Conservation (phyloP, 306 rosid genomes). For the Quercus parvula region DNA sequence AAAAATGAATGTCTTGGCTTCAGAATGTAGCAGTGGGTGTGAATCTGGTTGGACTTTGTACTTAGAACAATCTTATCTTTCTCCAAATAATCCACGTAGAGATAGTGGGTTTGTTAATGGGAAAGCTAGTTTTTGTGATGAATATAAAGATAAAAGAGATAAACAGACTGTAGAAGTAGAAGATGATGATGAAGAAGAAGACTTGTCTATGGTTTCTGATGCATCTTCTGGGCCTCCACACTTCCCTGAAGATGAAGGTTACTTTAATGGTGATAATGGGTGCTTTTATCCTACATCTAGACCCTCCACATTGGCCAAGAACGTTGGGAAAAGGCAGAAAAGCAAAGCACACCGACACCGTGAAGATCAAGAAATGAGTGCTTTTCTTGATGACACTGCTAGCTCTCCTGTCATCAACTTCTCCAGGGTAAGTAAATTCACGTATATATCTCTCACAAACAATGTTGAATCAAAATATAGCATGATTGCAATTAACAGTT, state of each 20-base stretch:
- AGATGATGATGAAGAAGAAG: constrained; percentile 41
- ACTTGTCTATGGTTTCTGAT: constrained; percentile 96
- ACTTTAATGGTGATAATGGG: constrained; percentile 38
- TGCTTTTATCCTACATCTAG: constrained; percentile 39
- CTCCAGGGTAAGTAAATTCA: constrained; percentile 44
- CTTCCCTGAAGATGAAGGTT: constrained; percentile 44
- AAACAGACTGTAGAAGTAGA: constrained; percentile 17
- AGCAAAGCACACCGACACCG: constrained; percentile 30
- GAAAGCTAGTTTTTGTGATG: constrained; percentile 25
- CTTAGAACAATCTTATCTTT: constrained; percentile 64
- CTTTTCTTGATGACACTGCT: constrained; percentile 85
- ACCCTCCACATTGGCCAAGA: constrained; percentile 30
- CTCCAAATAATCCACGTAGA: constrained; percentile 40
- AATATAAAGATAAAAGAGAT: constrained; percentile 17
- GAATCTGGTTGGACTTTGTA: constrained; percentile 99
- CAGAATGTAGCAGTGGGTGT: constrained; percentile 81
- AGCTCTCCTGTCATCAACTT: constrained; percentile 68
- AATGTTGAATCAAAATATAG: neutral
- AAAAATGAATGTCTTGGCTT: constrained; percentile 56
- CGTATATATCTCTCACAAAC: neutral
- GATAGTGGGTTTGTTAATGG: constrained; percentile 8
- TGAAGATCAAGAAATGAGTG: constrained; percentile 35
- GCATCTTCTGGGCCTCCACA: constrained; percentile 99
- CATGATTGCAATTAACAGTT: neutral
- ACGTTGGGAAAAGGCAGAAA: constrained; percentile 40